A percentile compares a stretch with the other conserved stretches of the same genome.
phyloP scores from a whole-genome alignment of 2,329 filamentous ascomycete genomes.

The Curvularia verruculosa region DNA sequence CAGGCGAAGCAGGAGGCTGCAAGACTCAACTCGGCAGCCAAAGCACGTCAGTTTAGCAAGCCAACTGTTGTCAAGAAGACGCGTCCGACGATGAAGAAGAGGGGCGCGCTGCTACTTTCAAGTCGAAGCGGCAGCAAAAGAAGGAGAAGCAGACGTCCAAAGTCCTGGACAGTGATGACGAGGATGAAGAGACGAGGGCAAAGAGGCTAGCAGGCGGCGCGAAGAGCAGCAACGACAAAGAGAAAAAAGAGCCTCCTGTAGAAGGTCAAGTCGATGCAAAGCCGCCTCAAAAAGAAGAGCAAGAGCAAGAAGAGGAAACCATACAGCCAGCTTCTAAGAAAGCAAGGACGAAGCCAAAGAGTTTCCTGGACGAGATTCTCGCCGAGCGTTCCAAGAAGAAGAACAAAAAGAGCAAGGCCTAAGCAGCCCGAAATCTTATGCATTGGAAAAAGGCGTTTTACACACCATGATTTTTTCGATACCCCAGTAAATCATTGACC shows the following conservation, averaged over 20 bases:
- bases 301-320: slow-evolving; percentile 9
- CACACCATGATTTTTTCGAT: neutral
- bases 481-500: neutral
- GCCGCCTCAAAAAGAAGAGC: slow-evolving; percentile 12
- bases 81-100: slow-evolving; percentile 51
- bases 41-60: slow-evolving; percentile 35
- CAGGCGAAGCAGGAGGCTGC: slow-evolving; percentile 32
- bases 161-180: slow-evolving; percentile 16
- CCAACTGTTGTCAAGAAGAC: slow-evolving; percentile 27
- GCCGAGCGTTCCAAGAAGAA: slow-evolving; percentile 59
- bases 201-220: slow-evolving; percentile 8
- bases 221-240: neutral
- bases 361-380: slow-evolving; percentile 62
- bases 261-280: slow-evolving; percentile 6
- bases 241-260: neutral
- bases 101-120: slow-evolving; percentile 44
- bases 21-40: slow-evolving; percentile 29
- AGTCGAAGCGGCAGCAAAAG: slow-evolving; percentile 38
- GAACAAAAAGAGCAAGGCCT: slow-evolving; percentile 42
- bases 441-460: neutral
- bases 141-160: slow-evolving; percentile 19
- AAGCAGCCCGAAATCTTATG: neutral
- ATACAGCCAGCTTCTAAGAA: slow-evolving; percentile 23
- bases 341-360: slow-evolving; percentile 49
- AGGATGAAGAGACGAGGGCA: slow-evolving; percentile 19